phyloP scores from a whole-genome alignment of 805 yeast genomes.

The Zygosaccharomyces kombuchaensis region DNA sequence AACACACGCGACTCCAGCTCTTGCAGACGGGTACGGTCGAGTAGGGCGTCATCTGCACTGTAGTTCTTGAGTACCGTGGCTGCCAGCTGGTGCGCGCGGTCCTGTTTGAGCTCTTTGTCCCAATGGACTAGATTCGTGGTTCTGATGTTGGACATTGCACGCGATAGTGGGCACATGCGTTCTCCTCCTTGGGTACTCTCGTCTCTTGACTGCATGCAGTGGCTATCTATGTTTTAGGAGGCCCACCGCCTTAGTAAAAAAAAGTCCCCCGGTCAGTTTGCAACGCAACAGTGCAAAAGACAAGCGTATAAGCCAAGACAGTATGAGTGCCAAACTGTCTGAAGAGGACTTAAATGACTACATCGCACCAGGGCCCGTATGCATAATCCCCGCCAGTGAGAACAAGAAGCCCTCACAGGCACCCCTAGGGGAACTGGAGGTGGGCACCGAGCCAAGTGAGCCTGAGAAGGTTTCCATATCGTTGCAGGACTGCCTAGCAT shows the following conservation, averaged over 20 bases:
- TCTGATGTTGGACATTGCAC: conserved; percentile 14
- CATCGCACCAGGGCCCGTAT: conserved; percentile 90
- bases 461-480: conserved; percentile 83
- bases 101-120: conserved; percentile 28
- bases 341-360: conserved; percentile 92
- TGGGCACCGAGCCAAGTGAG: conserved; percentile 53
- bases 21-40: conserved; percentile 25
- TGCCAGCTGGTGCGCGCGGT: conserved; percentile 33
- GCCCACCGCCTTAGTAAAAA: too few relatives aligned
- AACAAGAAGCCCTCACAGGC: conserved; percentile 5
- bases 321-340: conserved; percentile 82
- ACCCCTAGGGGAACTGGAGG: conserved; percentile 60
- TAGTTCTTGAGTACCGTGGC: conserved; percentile 35
- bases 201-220: too few relatives aligned
- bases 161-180: not conserved
- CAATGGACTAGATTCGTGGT: conserved; percentile 17
- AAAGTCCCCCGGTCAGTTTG: too few relatives aligned
- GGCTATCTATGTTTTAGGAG: too few relatives aligned
- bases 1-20: conserved; percentile 27
- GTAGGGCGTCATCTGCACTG: conserved; percentile 34
- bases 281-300: too few relatives aligned
- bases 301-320: not conserved
- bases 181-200: too few relatives aligned
- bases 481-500: conserved; percentile 89
- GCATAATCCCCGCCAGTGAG: conserved; percentile 72